Evolutionary conservation across 345 rosid genomes (phyloP).

Genomic region (Clarkia xantiana): DNA sequence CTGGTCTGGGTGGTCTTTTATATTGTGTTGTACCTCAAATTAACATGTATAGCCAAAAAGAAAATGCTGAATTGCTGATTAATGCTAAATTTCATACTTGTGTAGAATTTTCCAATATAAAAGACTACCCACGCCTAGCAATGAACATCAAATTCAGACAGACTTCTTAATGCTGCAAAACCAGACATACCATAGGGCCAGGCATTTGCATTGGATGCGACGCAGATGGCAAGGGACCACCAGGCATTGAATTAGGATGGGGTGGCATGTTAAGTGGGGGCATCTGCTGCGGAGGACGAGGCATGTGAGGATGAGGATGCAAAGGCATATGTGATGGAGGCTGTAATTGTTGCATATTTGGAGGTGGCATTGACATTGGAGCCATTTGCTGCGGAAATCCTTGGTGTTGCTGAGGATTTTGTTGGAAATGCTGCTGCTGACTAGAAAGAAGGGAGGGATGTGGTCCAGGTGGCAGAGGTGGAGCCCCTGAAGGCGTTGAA

Average conservation of each 20-base stretch:
- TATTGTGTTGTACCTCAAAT: no score
- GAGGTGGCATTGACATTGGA: constrained; percentile 45
- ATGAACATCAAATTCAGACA: background rate
- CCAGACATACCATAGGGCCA: constrained; percentile 57
- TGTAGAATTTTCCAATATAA: no score
- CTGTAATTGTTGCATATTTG: constrained; percentile 77
- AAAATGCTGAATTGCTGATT: no score
- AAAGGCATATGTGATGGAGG: constrained; percentile 69
- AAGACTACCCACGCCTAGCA: no score
- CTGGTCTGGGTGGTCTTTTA: no score
- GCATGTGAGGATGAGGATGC: constrained; percentile 67
- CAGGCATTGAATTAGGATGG: constrained; percentile 29
- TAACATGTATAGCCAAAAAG: no score
- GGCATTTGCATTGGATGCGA: constrained; percentile 49
- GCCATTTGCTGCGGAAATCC: constrained; percentile 58
- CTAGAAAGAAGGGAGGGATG: constrained; percentile 88
- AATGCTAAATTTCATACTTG: no score
- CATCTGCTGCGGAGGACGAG: constrained; percentile 72
- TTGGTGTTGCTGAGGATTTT: no score
- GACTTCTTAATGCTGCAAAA: constrained; percentile 34
- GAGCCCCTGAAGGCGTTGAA: constrained; percentile 62
- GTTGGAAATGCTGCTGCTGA: constrained; percentile 24
- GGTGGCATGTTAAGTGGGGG: constrained; percentile 51
- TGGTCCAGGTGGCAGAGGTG: constrained; percentile 96
- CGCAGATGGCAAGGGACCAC: constrained; percentile 15